phyloP scores from a whole-genome alignment of 768 basidiomycete species.

The Boletus rex-veris region DNA sequence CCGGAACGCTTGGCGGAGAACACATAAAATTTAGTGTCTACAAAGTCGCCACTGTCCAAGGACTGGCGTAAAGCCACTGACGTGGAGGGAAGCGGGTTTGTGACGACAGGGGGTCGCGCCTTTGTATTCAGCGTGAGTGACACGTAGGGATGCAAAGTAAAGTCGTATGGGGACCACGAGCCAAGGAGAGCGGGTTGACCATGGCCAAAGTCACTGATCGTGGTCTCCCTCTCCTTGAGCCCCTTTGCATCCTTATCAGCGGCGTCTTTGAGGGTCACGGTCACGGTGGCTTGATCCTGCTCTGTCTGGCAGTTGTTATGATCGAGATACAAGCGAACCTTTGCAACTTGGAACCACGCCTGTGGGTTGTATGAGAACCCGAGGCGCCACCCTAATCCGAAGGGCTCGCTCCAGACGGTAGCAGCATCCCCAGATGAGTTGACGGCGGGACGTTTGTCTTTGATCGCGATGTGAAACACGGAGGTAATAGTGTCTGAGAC shows the following conservation, averaged over 20 bases:
- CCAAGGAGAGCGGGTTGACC: constrained; percentile 24
- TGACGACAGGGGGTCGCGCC: constrained; percentile 4
- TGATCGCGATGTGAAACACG: constrained; percentile 23
- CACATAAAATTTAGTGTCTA: constrained; percentile 29
- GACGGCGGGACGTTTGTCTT: constrained; percentile 16
- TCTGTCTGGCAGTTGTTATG: constrained; percentile 23
- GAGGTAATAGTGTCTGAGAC: constrained; percentile 24
- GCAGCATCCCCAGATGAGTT: constrained; percentile 6
- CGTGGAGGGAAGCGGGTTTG: constrained; percentile 16
- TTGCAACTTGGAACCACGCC: constrained; percentile 21
- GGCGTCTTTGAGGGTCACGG: constrained; percentile 9
- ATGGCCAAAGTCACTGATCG: constrained; percentile 26
- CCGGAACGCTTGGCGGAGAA: constrained; percentile 19
- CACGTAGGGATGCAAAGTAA: constrained; percentile 20
- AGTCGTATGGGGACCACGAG: constrained; percentile 14
- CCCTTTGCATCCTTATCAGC: not conserved
- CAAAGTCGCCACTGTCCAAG: constrained; percentile 24
- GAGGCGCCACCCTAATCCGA: constrained; percentile 29
- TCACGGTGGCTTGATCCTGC: constrained; percentile 16
- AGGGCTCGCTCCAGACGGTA: constrained; percentile 24
- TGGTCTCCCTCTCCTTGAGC: constrained; percentile 11
- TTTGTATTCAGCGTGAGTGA: constrained; percentile 20
- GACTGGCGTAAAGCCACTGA: constrained; percentile 22
- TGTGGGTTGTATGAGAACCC: constrained; percentile 17
- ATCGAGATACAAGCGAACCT: constrained; percentile 26